These are phyloP conservation scores for Pleodorina starrii DNA, from an alignment of 139 green algal genomes.

Conservation along the genomic window DNA sequence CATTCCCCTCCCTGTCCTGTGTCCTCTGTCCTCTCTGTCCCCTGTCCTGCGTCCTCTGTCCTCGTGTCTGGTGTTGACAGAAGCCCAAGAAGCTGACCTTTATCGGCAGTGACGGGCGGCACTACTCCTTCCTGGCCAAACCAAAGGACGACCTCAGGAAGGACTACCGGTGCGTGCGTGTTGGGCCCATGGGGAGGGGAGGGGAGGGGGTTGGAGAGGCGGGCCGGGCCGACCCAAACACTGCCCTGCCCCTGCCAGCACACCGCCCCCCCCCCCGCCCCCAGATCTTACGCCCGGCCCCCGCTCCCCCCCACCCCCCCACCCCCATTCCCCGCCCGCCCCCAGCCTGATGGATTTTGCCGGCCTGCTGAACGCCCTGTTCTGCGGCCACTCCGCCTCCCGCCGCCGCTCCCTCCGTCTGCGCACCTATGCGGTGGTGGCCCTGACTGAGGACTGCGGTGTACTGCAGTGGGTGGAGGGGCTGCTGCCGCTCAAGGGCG, in stretches of 20 bases:
- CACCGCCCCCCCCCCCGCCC: not conserved
- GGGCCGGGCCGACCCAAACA: not conserved
- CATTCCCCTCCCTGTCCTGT: not conserved
- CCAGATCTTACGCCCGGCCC: not conserved
- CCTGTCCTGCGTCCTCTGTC: too few relatives aligned
- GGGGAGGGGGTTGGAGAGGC: not conserved
- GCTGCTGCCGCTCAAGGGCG: conserved; percentile 66
- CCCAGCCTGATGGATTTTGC: conserved; percentile 95
- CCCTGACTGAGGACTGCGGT: conserved; percentile 95
- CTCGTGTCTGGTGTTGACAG: too few relatives aligned
- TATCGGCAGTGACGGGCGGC: conserved; percentile 79
- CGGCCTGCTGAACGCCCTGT: conserved; percentile 49
- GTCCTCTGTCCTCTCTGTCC: too few relatives aligned
- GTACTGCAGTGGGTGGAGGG: conserved; percentile 82
- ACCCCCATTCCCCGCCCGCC: not conserved
- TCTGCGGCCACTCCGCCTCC: conserved; percentile 61
- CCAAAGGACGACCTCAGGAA: conserved; percentile 99
- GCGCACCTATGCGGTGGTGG: conserved; percentile 90
- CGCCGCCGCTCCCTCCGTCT: conserved; percentile 86
- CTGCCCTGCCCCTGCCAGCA: not conserved
- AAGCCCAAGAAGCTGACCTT: conserved; percentile 92
- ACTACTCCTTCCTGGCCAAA: conserved; percentile 97
- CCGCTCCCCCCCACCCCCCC: not conserved
- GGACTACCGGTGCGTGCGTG: conserved; percentile 77
- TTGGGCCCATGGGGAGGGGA: not conserved